Conservation (phyloP, 176 grass and related monocot genomes). For the Cymbopogon citratus region DNA sequence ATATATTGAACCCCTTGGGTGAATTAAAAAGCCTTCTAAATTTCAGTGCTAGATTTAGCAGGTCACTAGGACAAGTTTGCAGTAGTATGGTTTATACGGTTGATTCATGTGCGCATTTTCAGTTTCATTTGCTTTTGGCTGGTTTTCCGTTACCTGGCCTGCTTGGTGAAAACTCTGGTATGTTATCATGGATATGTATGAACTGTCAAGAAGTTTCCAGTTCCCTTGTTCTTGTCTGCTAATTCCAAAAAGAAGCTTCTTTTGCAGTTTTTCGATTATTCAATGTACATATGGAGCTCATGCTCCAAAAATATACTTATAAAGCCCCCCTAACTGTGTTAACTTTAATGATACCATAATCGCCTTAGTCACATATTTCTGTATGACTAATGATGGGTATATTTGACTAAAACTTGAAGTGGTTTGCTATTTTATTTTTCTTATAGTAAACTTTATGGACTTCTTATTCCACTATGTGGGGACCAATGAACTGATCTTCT, state of each 20-base stretch:
- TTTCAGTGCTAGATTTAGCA: neutral
- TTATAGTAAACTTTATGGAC: too few relatives aligned
- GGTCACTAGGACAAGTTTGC: neutral
- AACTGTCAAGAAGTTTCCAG: too few relatives aligned
- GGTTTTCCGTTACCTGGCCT: neutral
- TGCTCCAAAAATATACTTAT: neutral
- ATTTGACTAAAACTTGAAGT: too few relatives aligned
- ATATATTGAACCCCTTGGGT: neutral
- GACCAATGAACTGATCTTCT: too few relatives aligned
- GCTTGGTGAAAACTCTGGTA: neutral
- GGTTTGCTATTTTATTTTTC: too few relatives aligned
- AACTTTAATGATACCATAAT: too few relatives aligned
- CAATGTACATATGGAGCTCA: neutral
- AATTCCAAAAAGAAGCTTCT: too few relatives aligned
- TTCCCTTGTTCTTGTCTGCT: too few relatives aligned
- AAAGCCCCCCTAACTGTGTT: too few relatives aligned
- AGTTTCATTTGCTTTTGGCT: neutral
- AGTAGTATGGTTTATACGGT: neutral
- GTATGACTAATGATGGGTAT: too few relatives aligned
- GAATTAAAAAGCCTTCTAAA: conserved; percentile 4
- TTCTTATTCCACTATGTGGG: too few relatives aligned
- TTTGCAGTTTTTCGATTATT: neutral
- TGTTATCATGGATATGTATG: neutral
- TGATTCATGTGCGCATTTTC: neutral
- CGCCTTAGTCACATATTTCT: too few relatives aligned